Conservation (phyloP, 805 yeast species). For the Candida suzukii region DNA sequence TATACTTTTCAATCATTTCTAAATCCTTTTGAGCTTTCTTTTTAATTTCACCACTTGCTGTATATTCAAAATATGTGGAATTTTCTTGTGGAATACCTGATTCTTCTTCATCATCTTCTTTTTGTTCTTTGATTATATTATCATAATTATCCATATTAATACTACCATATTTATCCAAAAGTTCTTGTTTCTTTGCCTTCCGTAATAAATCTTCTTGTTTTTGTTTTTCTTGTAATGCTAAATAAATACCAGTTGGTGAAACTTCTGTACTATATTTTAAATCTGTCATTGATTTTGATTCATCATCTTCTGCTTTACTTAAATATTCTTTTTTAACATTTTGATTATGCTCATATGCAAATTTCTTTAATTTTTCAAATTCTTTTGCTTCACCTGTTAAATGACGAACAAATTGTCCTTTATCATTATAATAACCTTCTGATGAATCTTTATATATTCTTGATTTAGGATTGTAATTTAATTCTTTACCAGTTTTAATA, state of each 20-base stretch:
- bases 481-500: slow-evolving; percentile 33
- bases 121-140: background rate
- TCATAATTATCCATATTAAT: background rate
- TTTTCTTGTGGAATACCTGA: background rate
- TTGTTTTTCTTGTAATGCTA: slow-evolving; percentile 28
- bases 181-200: slow-evolving; percentile 22
- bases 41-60: slow-evolving; percentile 2
- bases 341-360: slow-evolving; percentile 35
- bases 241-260: slow-evolving; percentile 40
- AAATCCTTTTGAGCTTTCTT: slow-evolving; percentile 4
- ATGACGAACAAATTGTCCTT: slow-evolving; percentile 47
- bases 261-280: slow-evolving; percentile 26
- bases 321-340: slow-evolving; percentile 7
- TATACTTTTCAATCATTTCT: slow-evolving; percentile 1
- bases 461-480: slow-evolving; percentile 50
- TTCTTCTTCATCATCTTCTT: background rate
- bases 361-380: slow-evolving; percentile 38
- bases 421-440: slow-evolving; percentile 25
- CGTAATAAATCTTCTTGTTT: slow-evolving; percentile 21
- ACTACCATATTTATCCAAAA: slow-evolving; percentile 34
- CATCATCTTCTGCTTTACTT: slow-evolving; percentile 8
- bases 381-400: slow-evolving; percentile 51
- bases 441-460: slow-evolving; percentile 29
- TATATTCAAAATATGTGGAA: slow-evolving; percentile 4
- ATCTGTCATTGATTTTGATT: slow-evolving; percentile 13